Conservation (phyloP, 768 basidiomycete genomes). For the Hortiboletus flavorubellus region DNA sequence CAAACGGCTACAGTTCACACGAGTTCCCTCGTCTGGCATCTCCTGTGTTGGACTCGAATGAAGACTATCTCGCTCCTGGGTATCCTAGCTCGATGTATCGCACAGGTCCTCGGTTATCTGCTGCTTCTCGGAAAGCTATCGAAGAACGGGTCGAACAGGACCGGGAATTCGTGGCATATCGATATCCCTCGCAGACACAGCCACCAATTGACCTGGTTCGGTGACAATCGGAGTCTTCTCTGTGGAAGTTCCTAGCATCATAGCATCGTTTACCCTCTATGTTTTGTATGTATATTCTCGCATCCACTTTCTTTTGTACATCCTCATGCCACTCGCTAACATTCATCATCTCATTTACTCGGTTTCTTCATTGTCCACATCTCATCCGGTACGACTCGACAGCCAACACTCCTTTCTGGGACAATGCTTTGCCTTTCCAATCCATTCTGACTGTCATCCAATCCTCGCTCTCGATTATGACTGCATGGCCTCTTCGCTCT, state of each 20-base stretch:
- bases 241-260: slow-evolving; percentile 4
- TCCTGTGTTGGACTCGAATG: slow-evolving; percentile 45
- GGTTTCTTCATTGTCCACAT: slow-evolving; percentile 13
- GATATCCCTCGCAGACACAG: slow-evolving; percentile 79
- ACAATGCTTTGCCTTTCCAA: slow-evolving; percentile 20
- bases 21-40: slow-evolving; percentile 48
- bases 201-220: slow-evolving; percentile 56
- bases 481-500: slow-evolving; percentile 17
- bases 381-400: slow-evolving; percentile 15
- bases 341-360: slow-evolving; percentile 20
- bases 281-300: slow-evolving; percentile 9
- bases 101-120: slow-evolving; percentile 54
- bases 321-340: slow-evolving; percentile 16
- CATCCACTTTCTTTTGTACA: slow-evolving; percentile 17
- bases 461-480: slow-evolving; percentile 30
- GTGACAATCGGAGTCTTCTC: slow-evolving; percentile 21
- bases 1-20: slow-evolving; percentile 38
- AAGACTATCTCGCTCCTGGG: slow-evolving; percentile 43
- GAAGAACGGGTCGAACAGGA: slow-evolving; percentile 85
- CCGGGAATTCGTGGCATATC: slow-evolving; percentile 79
- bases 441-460: slow-evolving; percentile 11
- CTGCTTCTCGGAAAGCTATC: slow-evolving; percentile 65
- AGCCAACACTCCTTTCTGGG: slow-evolving; percentile 24
- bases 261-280: slow-evolving; percentile 1
- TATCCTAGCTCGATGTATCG: slow-evolving; percentile 51